phyloP scores from a whole-genome alignment of 192 early-diverging fungal species.

The Martensiomyces pterosporus region DNA sequence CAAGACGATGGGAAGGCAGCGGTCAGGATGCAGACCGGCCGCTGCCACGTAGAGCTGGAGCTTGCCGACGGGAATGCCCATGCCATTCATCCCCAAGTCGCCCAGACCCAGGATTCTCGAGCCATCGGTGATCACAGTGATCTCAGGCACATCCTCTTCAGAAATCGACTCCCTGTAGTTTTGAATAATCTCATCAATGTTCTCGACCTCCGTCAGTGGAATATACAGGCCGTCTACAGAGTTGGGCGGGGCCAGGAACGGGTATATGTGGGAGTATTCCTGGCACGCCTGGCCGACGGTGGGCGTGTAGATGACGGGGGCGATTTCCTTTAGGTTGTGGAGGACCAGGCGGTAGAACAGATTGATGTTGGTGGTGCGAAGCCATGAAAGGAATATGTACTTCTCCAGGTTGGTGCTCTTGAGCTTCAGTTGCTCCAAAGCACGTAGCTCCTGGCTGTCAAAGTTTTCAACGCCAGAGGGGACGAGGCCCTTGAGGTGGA shows the following conservation, averaged over 20 bases:
- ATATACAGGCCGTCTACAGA: constrained; percentile 81
- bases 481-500: constrained; percentile 65
- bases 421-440: constrained; percentile 62
- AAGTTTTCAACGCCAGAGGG: constrained; percentile 72
- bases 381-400: constrained; percentile 75
- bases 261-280: constrained; percentile 84
- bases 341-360: constrained; percentile 80
- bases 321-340: constrained; percentile 72
- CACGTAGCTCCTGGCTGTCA: constrained; percentile 67
- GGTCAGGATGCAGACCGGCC: constrained; percentile 78
- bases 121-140: constrained; percentile 92
- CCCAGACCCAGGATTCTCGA: constrained; percentile 89
- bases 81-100: constrained; percentile 90
- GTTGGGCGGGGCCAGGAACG: constrained; percentile 70
- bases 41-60: constrained; percentile 85
- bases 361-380: constrained; percentile 71
- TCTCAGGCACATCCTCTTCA: constrained; percentile 63
- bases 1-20: constrained; percentile 82
- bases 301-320: constrained; percentile 76
- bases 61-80: constrained; percentile 94
- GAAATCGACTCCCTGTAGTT: constrained; percentile 68
- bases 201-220: constrained; percentile 66
- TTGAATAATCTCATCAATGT: constrained; percentile 68
- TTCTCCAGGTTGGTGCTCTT: constrained; percentile 71
- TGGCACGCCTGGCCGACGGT: constrained; percentile 78